Evolutionary conservation across 1,284 basidiomycete species (phyloP).

Genomic region (Peniophora sp.): DNA sequence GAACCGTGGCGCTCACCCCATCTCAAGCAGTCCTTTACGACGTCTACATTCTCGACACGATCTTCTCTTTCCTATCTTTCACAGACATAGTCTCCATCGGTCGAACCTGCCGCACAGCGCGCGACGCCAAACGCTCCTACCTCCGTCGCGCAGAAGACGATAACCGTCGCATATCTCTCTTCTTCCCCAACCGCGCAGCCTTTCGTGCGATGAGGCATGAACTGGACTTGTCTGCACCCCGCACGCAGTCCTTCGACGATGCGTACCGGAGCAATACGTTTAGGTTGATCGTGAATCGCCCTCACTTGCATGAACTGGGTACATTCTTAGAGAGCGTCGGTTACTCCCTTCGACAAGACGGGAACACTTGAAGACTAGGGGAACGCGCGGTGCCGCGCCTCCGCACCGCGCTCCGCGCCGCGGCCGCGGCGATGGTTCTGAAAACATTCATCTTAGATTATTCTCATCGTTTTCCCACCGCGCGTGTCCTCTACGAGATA

Average conservation of each 20-base stretch:
- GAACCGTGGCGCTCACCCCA: background rate
- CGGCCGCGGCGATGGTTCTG: too few species aligned
- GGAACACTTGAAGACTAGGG: too few species aligned
- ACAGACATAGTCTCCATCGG: background rate
- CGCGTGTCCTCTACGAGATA: too few species aligned
- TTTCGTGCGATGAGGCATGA: background rate
- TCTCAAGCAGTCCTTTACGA: background rate
- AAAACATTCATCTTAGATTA: too few species aligned
- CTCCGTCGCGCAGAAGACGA: background rate
- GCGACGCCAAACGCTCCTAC: background rate
- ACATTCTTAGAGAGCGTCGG: background rate
- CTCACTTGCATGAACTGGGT: background rate
- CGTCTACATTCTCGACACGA: background rate
- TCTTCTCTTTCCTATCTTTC: background rate
- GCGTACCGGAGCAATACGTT: background rate
- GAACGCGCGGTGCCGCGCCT: too few species aligned
- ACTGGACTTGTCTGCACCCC: background rate
- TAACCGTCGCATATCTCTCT: background rate
- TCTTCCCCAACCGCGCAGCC: background rate
- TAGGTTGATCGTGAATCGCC: background rate
- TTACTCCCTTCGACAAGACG: background rate
- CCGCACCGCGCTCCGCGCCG: too few species aligned
- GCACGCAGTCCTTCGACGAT: background rate
- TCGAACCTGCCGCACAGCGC: background rate
- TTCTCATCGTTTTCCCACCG: too few species aligned